phyloP scores from a whole-genome alignment of 768 basidiomycete genomes.

The Tubosaeta sp. region DNA sequence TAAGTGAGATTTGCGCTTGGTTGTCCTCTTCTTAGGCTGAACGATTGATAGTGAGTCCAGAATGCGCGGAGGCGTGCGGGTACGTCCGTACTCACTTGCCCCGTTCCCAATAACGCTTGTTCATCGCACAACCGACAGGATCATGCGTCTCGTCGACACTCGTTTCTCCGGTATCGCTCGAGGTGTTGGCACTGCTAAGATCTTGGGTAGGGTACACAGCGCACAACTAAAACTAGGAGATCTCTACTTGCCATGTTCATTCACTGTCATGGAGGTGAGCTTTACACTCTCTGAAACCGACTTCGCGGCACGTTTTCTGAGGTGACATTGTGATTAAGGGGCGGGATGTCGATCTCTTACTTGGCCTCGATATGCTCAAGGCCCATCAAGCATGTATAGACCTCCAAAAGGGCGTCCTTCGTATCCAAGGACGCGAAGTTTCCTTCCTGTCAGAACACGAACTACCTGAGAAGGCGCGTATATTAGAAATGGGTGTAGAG shows the following conservation, averaged over 20 bases:
- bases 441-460: constrained; percentile 91
- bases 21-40: constrained; percentile 4
- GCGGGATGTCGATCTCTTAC: constrained; percentile 87
- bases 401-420: constrained; percentile 79
- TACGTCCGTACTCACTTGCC: constrained; percentile 33
- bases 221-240: constrained; percentile 88
- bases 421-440: constrained; percentile 91
- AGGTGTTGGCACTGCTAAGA: constrained; percentile 92
- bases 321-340: constrained; percentile 46
- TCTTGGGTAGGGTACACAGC: constrained; percentile 90
- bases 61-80: constrained; percentile 90
- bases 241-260: constrained; percentile 81
- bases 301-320: neutral
- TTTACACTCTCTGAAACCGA: neutral
- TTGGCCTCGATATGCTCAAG: constrained; percentile 99
- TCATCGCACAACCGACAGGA: constrained; percentile 37
- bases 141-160: constrained; percentile 91
- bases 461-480: constrained; percentile 76
- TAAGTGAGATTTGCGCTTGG: constrained; percentile 54
- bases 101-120: neutral
- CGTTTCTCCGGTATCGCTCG: constrained; percentile 86
- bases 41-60: constrained; percentile 69
- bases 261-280: constrained; percentile 90
- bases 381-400: constrained; percentile 97
- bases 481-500: constrained; percentile 33